Base-by-base conservation (phyloP, 169 alveolate species). In the Plasmodium blacklocki region DNA sequence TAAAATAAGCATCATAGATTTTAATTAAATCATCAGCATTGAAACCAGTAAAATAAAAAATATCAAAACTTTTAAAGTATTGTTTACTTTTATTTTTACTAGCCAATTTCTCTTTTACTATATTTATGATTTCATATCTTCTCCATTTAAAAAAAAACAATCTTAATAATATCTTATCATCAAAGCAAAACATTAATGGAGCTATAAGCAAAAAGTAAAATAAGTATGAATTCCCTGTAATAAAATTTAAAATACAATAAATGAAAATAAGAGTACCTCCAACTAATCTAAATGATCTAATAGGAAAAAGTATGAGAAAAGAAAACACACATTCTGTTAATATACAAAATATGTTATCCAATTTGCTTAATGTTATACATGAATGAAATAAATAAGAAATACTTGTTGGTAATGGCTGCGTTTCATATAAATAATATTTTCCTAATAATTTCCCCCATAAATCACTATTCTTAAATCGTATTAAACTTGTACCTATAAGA, bases 131-230 rank as follows among this genome's bases (percentile, higher is more conserved):
- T 58, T 83, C 83, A 70, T 83, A 68, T 29, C 83, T 49, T 72
- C 19, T 70, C 15, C 23, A 18, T 62, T 68, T 83, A 0, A 19
- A 67, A 68, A 83, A 60, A 68, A 83, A 32, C 9, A 39, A 39
- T n/a, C 18, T 63, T 0, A 83, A 43, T 45, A 83, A 56, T 19
- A 83, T 26, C 18, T 67, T 66, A 70, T 83, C 91, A 32, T 83
- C 91, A 60, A 83, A 83, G 19, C 91, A 83, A 83, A 39, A 83
- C 78, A 63, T 63, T 6, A 83, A 56, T 6, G 91, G 91, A n/a
- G 91, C 91, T 8, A 83, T 9, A 7, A 83, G 63, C 15, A 83
- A 45, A 32, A 83, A 58, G n/a, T 83, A 83, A 58, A 68, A 83
- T 8, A 83, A 50, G 59, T 83, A 83, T 0, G 85, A 83, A 83